Conservation (phyloP, 129 eudicot genomes). For the Cynara cardunculus region DNA sequence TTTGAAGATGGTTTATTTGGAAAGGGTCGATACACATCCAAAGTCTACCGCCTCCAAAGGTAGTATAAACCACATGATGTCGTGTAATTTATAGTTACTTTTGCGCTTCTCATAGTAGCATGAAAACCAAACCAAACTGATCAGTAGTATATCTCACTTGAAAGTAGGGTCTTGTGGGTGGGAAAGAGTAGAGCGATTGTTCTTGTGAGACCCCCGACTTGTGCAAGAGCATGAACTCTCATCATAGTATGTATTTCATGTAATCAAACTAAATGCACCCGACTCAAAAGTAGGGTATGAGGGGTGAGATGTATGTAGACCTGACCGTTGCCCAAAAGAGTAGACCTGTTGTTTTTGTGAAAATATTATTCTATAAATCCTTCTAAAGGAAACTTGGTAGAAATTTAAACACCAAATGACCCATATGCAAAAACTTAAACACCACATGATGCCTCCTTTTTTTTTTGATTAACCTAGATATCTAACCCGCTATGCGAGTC, state of each 20-base stretch:
- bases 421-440: background rate
- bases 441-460: background rate
- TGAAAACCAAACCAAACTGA: no score
- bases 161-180: background rate
- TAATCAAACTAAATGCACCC: background rate
- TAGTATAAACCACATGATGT: constrained; percentile 9
- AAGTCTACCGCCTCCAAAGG: constrained; percentile 74
- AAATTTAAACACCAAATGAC: background rate
- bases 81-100: background rate
- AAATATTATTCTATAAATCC: no score
- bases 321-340: background rate
- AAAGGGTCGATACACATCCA: constrained; percentile 68
- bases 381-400: background rate
- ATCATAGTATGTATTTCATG: background rate
- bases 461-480: no score
- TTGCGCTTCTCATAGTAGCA: background rate
- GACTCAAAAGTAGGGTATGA: background rate
- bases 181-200: background rate
- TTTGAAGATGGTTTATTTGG: constrained; percentile 64
- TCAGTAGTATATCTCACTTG: background rate
- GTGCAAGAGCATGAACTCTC: background rate
- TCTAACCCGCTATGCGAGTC: no score
- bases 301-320: background rate
- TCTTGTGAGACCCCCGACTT: background rate
- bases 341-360: background rate